Conservation (phyloP, 2,329 filamentous ascomycete species). For the Helotiales sp. region DNA sequence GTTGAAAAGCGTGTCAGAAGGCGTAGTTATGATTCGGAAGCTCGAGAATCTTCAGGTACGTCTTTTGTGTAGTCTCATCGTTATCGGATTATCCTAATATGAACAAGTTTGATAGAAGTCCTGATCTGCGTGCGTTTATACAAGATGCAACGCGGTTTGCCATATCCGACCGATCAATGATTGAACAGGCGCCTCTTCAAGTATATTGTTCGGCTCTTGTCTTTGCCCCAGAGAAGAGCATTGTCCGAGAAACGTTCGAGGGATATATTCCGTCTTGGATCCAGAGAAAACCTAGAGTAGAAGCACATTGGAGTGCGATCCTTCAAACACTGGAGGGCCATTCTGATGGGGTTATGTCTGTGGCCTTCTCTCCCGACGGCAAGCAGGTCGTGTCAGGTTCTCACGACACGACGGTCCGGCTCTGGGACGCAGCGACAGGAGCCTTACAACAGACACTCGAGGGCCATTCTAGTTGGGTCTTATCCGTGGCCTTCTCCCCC, state of each 20-base stretch:
- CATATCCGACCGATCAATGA: conserved; percentile 14
- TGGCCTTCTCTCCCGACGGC: conserved; percentile 20
- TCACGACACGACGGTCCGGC: conserved; percentile 5
- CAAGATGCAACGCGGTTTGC: conserved; percentile 29
- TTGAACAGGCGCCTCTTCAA: conserved; percentile 27
- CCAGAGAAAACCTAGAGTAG: conserved; percentile 14
- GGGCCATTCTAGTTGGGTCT: too few relatives aligned
- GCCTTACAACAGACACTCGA: neutral
- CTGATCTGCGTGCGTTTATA: conserved; percentile 18
- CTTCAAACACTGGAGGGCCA: conserved; percentile 3
- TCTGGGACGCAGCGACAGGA: conserved; percentile 24
- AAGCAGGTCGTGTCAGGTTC: neutral
- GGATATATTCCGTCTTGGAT: conserved; percentile 10
- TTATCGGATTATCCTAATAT: conserved; percentile 33
- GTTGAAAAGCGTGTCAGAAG: conserved; percentile 26
- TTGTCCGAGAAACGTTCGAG: conserved; percentile 30
- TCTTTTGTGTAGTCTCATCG: conserved; percentile 27
- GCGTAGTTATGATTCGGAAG: conserved; percentile 30
- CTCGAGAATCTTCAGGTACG: conserved; percentile 30
- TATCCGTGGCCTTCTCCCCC: too few relatives aligned
- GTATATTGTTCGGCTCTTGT: conserved; percentile 27
- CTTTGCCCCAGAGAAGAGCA: conserved; percentile 42
- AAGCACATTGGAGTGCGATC: conserved; percentile 14
- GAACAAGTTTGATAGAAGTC: conserved; percentile 5
- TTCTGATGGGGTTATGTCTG: neutral